phyloP scores from a whole-genome alignment of 306 rosid species.

The Citrullus mucosospermus region DNA sequence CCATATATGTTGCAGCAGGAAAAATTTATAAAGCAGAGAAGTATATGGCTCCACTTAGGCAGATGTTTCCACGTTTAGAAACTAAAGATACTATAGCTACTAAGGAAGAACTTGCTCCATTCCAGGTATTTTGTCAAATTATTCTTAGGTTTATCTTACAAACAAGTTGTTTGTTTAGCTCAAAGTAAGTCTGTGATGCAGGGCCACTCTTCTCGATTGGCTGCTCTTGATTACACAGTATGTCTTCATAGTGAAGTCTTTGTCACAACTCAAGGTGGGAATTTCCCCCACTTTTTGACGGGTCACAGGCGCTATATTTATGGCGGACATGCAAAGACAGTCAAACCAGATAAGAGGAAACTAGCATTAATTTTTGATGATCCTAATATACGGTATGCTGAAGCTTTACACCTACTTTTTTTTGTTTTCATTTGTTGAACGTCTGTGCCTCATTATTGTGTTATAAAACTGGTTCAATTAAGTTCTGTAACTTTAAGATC shows the following conservation, averaged over 20 bases:
- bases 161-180: constrained; percentile 13
- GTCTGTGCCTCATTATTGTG: neutral
- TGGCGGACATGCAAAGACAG: constrained; percentile 86
- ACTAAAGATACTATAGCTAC: constrained; percentile 72
- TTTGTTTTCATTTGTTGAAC: neutral
- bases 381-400: constrained; percentile 56
- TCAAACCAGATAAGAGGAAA: constrained; percentile 90
- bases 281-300: constrained; percentile 94
- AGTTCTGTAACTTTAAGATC: neutral
- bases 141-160: neutral
- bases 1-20: constrained; percentile 85
- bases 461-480: neutral
- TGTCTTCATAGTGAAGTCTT: constrained; percentile 95
- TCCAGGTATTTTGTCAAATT: constrained; percentile 32
- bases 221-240: constrained; percentile 93
- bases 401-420: neutral
- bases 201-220: constrained; percentile 94
- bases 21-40: constrained; percentile 70
- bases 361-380: constrained; percentile 58
- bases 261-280: constrained; percentile 95
- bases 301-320: constrained; percentile 79
- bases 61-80: constrained; percentile 86
- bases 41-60: constrained; percentile 87
- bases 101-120: constrained; percentile 74
- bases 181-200: constrained; percentile 29